phyloP scores from a whole-genome alignment of 2,329 filamentous ascomycete genomes.

The Claviceps africana region DNA sequence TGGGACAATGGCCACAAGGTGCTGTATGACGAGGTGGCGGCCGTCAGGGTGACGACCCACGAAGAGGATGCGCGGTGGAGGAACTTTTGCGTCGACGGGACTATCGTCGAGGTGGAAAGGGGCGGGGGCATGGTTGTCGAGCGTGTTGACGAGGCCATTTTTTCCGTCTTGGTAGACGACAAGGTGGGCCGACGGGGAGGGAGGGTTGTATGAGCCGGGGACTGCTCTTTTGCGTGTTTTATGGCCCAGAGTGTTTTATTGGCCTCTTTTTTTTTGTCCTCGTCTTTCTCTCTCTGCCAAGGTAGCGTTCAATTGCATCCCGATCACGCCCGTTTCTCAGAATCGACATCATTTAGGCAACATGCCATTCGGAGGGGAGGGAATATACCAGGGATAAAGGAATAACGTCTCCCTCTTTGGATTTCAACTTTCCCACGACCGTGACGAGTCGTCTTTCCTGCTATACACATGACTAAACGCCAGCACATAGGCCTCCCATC shows the following conservation, averaged over 20 bases:
- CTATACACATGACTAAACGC: background rate
- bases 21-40: constrained; percentile 56
- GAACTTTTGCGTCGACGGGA: constrained; percentile 82
- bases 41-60: constrained; percentile 49
- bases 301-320: too few species aligned
- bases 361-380: too few species aligned
- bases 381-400: background rate
- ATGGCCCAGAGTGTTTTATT: too few species aligned
- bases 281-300: too few species aligned
- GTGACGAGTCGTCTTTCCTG: background rate
- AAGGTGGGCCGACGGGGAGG: constrained; percentile 7
- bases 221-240: too few species aligned
- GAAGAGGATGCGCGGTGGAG: constrained; percentile 58
- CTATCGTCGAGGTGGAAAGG: constrained; percentile 59
- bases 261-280: too few species aligned
- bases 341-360: background rate
- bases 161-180: constrained; percentile 31
- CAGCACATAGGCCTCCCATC: constrained; percentile 10
- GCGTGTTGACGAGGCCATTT: constrained; percentile 27
- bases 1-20: constrained; percentile 47
- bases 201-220: too few species aligned
- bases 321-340: too few species aligned
- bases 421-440: background rate
- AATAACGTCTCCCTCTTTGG: background rate
- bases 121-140: constrained; percentile 58